Evolutionary conservation across 1,284 basidiomycete genomes (phyloP).

Genomic region (Cryptococcus sp.): DNA sequence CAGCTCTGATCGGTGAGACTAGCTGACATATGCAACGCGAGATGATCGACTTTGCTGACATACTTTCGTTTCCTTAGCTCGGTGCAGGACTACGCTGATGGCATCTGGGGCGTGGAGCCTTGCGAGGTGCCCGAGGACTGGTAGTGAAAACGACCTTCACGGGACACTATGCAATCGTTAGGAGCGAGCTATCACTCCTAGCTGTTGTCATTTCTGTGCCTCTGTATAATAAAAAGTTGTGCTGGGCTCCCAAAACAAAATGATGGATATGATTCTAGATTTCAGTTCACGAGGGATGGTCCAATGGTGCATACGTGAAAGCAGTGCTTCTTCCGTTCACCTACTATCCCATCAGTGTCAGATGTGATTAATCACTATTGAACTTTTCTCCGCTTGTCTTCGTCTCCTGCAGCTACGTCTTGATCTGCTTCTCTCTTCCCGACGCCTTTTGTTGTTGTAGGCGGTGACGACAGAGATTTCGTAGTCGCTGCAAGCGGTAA

Average conservation of each 20-base stretch:
- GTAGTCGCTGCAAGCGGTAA: no score
- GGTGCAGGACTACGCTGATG: slow-evolving; percentile 78
- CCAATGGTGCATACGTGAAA: no score
- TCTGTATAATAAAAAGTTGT: background rate
- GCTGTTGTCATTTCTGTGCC: slow-evolving; percentile 4
- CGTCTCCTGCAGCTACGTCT: no score
- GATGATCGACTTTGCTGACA: background rate
- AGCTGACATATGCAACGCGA: no score
- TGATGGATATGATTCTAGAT: no score
- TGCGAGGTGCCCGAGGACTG: slow-evolving; percentile 36
- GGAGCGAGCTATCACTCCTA: no score
- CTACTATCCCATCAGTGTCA: no score
- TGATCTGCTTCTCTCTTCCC: no score
- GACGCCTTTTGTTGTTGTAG: background rate
- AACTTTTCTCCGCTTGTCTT: slow-evolving; percentile 6
- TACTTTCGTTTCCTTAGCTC: slow-evolving; percentile 51
- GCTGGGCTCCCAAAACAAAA: no score
- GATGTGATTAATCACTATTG: background rate
- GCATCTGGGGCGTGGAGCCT: slow-evolving; percentile 50
- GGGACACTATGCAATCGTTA: no score
- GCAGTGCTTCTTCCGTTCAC: no score
- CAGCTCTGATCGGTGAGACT: slow-evolving; percentile 69
- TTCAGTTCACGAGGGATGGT: no score
- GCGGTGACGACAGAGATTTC: background rate
- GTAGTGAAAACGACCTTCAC: slow-evolving; percentile 1